Conservation (phyloP, 768 basidiomycete genomes). For the Albatrellus ellisii region DNA sequence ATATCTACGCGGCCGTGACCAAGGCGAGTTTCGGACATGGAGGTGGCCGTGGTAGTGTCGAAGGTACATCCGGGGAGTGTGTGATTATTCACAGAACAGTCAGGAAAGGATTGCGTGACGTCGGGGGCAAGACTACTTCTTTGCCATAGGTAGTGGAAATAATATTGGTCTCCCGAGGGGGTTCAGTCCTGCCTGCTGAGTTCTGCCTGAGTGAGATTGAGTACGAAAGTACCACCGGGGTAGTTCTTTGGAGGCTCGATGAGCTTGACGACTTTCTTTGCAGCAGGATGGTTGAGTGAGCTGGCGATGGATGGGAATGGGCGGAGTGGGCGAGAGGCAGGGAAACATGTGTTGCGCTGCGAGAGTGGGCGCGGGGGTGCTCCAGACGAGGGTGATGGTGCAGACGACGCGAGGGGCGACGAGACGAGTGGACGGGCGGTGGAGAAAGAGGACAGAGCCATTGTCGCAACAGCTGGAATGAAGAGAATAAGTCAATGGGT, state of each 20-base stretch:
- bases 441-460: constrained; percentile 32
- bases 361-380: constrained; percentile 21
- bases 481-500: constrained; percentile 16
- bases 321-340: constrained; percentile 60
- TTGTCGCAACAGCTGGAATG: constrained; percentile 25
- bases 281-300: constrained; percentile 7
- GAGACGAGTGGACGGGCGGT: constrained; percentile 11
- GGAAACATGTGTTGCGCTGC: constrained; percentile 32
- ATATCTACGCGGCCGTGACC: too few relatives aligned
- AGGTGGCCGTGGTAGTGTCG: too few relatives aligned
- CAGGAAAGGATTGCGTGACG: too few relatives aligned
- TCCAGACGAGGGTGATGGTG: neutral
- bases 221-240: constrained; percentile 48
- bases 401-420: constrained; percentile 11
- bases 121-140: too few relatives aligned
- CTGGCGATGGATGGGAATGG: constrained; percentile 60
- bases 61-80: too few relatives aligned
- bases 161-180: too few relatives aligned
- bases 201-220: constrained; percentile 76
- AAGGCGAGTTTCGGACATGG: too few relatives aligned
- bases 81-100: too few relatives aligned
- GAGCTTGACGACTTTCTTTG: constrained; percentile 49
- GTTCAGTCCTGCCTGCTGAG: constrained; percentile 53
- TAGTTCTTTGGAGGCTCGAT: constrained; percentile 70
- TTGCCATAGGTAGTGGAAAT: too few relatives aligned